Base-by-base conservation (phyloP, 2,329 filamentous ascomycete species). In the Pyrenophora teres region DNA sequence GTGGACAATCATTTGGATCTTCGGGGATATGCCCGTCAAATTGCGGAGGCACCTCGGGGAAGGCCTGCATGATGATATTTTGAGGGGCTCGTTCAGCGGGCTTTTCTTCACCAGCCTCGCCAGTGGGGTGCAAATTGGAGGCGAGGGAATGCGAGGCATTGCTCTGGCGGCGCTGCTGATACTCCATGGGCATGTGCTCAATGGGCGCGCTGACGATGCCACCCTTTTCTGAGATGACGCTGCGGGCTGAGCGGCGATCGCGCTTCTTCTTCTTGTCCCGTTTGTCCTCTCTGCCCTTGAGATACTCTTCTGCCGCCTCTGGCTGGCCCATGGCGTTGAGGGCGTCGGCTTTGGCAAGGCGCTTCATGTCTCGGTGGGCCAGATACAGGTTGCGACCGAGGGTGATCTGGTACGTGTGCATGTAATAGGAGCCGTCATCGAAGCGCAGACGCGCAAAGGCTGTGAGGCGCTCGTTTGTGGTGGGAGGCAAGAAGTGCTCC, bases 401-500 rank as follows among this genome's bases (percentile, higher is more conserved):
- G 50, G 89, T 83, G 61, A 92, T 82, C 45, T 83, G 81, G 62
- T 87, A 87, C 1, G 87, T 90, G 44, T 86, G 90, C 85, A 92
- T 88, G 73, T 89, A 88, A 70, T 89, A 92, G 49, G 86, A 82
- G 67, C 88, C 87, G 76, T 92, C 89, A 60, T 83, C 81, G 68
- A 92, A 92, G 63, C 86, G 83, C 54, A 92, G 76, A 66, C 85
- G 85, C 35, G 84, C 85, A 70, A 83, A 87, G 30, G 83, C 84
- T 57, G 82, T 79, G 54, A 85, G 81, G 43, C 68, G 68, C 54
- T 72, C 66, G 45, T 72, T 59, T 51, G 55, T 60, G 21, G 53
- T 46, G 16, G 51, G 39, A 30, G 52, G 56, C 45, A 54, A 47
- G 50, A 62, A 49, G 23, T 55, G 46, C 32, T 56, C 53, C 56